Percentiles rank a stretch among this genome's conserved stretches.
Conservation (phyloP, 495 filamentous ascomycete species). For the Chaetomidium leptoderma region DNA sequence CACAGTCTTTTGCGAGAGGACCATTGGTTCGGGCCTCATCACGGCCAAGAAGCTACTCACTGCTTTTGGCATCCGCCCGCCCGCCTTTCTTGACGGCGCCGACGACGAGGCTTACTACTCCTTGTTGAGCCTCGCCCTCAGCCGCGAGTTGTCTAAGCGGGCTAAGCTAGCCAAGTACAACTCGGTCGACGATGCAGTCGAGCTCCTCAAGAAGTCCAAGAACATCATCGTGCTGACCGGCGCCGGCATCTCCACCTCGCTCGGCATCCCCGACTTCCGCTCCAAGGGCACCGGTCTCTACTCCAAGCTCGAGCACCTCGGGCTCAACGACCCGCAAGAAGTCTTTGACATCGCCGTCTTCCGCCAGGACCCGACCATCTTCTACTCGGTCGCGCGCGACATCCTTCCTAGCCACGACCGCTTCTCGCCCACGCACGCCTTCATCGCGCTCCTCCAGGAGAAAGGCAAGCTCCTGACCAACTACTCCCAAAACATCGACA, state of each 20-base stretch:
- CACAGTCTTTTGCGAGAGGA: conserved; percentile 67
- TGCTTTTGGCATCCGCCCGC: conserved; percentile 82
- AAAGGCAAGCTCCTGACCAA: conserved; percentile 90
- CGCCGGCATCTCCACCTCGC: conserved; percentile 84
- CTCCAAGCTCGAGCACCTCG: conserved; percentile 68
- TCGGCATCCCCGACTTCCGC: conserved; percentile 87
- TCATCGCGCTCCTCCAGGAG: conserved; percentile 90
- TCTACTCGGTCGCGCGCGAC: conserved; percentile 87
- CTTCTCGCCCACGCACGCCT: conserved; percentile 85
- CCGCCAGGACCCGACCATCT: conserved; percentile 78
- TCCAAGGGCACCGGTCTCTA: conserved; percentile 84
- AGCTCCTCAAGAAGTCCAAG: conserved; percentile 63
- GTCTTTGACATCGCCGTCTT: conserved; percentile 91
- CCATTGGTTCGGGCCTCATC: conserved; percentile 61
- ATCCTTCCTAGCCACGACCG: conserved; percentile 73
- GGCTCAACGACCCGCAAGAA: conserved; percentile 80
- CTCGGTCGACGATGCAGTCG: conserved; percentile 80
- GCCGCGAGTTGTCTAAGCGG: conserved; percentile 76
- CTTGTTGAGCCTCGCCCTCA: conserved; percentile 70
- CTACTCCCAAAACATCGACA: conserved; percentile 99
- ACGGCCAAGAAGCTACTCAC: conserved; percentile 81
- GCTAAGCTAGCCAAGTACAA: conserved; percentile 79
- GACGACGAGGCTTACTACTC: conserved; percentile 70
- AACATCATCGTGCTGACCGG: conserved; percentile 94
- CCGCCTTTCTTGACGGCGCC: conserved; percentile 68